A percentile compares a stretch with the other conserved stretches of the same genome.
phyloP scores from a whole-genome alignment of 2,329 filamentous ascomycete species.

The Arthrobotrys conoides region DNA sequence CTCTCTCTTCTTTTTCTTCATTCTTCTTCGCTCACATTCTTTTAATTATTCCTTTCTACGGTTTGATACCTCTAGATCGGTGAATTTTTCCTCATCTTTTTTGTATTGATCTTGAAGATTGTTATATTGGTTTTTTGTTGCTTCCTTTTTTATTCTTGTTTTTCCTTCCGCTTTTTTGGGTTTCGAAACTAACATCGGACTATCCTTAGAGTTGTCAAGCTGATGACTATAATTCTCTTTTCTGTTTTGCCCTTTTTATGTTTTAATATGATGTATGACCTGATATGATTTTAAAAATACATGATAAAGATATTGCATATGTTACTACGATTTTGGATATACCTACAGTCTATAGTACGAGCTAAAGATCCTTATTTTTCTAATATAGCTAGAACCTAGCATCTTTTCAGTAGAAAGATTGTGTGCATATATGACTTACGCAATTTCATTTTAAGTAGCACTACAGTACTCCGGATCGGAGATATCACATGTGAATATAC shows the following conservation, averaged over 20 bases:
- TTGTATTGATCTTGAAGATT: background rate
- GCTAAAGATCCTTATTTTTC: too few relatives aligned
- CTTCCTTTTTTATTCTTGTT: background rate
- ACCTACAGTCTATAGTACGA: too few relatives aligned
- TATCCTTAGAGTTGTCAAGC: background rate
- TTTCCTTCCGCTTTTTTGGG: background rate
- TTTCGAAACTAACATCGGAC: background rate
- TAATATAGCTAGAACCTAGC: too few relatives aligned
- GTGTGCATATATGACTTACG: too few relatives aligned
- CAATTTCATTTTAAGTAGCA: too few relatives aligned
- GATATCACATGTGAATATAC: too few relatives aligned
- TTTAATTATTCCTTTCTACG: constrained; percentile 19
- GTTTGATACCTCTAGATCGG: constrained; percentile 40
- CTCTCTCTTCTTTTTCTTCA: background rate
- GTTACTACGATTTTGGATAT: too few relatives aligned
- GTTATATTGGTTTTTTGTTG: background rate
- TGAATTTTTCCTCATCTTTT: constrained; percentile 6
- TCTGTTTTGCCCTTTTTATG: background rate
- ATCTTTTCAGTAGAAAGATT: too few relatives aligned
- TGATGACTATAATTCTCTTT: background rate
- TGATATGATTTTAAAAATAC: constrained; percentile 9
- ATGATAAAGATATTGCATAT: background rate
- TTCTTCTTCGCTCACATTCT: background rate
- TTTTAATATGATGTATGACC: constrained; percentile 21
- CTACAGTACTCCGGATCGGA: too few relatives aligned